Percentiles rank a stretch among this genome's conserved stretches.
phyloP scores from a whole-genome alignment of 805 yeast genomes.

The Kuraishia cidri region DNA sequence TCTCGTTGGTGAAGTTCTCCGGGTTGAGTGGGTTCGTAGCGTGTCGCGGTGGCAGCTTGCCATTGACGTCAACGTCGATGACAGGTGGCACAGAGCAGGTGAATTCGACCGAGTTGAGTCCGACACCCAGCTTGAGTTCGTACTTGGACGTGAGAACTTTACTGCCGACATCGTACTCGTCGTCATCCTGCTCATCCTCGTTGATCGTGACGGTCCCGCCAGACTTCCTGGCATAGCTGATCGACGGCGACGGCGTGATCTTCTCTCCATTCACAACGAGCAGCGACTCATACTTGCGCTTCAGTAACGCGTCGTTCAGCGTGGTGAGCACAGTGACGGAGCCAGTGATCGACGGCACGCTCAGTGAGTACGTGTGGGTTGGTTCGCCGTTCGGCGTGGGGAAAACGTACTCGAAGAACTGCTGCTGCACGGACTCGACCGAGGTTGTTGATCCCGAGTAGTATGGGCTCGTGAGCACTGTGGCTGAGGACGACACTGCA shows the following conservation, averaged over 20 bases:
- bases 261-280: slow-evolving; percentile 35
- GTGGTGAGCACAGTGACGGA: slow-evolving; percentile 34
- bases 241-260: slow-evolving; percentile 31
- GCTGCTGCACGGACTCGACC: slow-evolving; percentile 7
- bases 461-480: slow-evolving; percentile 10
- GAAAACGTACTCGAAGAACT: slow-evolving; percentile 15
- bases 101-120: slow-evolving; percentile 34
- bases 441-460: slow-evolving; percentile 5
- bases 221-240: slow-evolving; percentile 20
- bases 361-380: slow-evolving; percentile 29
- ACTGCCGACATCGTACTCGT: not conserved
- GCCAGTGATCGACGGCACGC: slow-evolving; percentile 37
- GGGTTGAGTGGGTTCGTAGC: slow-evolving; percentile 8
- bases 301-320: slow-evolving; percentile 29
- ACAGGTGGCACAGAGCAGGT: slow-evolving; percentile 22
- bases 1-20: slow-evolving; percentile 20
- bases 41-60: slow-evolving; percentile 9
- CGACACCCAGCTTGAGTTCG: slow-evolving; percentile 36
- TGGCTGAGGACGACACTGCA: slow-evolving; percentile 21
- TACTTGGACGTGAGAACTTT: slow-evolving; percentile 19
- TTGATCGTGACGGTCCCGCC: not conserved
- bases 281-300: slow-evolving; percentile 25
- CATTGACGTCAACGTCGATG: slow-evolving; percentile 9
- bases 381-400: slow-evolving; percentile 25
- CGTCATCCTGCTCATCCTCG: slow-evolving; percentile 1